phyloP scores from a whole-genome alignment of 805 yeast species.

The Sporopachydermia lactativora region DNA sequence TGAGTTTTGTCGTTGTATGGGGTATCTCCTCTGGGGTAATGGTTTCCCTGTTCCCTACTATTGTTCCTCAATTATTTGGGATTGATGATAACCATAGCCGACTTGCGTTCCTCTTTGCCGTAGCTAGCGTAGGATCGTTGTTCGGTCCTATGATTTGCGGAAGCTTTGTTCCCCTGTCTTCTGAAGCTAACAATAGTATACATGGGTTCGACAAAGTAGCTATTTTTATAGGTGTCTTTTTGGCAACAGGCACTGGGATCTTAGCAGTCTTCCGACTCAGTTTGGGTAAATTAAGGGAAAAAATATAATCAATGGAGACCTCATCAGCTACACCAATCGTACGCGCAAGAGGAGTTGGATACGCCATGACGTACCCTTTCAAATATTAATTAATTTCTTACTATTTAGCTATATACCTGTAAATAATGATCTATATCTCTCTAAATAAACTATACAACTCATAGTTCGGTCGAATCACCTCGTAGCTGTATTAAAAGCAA shows the following conservation, averaged over 20 bases:
- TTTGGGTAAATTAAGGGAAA: too few relatives aligned
- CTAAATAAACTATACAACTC: too few relatives aligned
- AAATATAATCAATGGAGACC: too few relatives aligned
- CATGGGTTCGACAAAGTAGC: constrained; percentile 19
- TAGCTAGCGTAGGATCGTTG: constrained; percentile 18
- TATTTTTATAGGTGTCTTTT: constrained; percentile 19
- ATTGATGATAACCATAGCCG: constrained; percentile 19
- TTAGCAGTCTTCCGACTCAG: constrained; percentile 9
- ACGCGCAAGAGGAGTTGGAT: too few relatives aligned
- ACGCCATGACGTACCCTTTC: too few relatives aligned
- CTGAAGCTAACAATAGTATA: constrained; percentile 5
- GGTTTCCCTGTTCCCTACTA: constrained; percentile 21
- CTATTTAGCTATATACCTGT: too few relatives aligned
- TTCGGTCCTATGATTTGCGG: constrained; percentile 25
- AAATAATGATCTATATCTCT: too few relatives aligned
- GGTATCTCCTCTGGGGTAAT: constrained; percentile 22
- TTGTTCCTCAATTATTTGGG: constrained; percentile 22
- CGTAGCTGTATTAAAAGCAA: too few relatives aligned
- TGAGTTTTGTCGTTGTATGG: constrained; percentile 20
- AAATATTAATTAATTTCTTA: too few relatives aligned
- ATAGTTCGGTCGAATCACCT: too few relatives aligned
- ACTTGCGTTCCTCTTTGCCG: constrained; percentile 17
- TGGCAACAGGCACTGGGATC: constrained; percentile 11
- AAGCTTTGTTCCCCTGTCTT: constrained; percentile 19
- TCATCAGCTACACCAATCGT: too few relatives aligned